Percentiles rank a stretch among this genome's conserved stretches.
These are phyloP conservation scores for Pythium pyrilobum DNA, from an alignment of 352 stramenopile species.

Conservation along the genomic window DNA sequence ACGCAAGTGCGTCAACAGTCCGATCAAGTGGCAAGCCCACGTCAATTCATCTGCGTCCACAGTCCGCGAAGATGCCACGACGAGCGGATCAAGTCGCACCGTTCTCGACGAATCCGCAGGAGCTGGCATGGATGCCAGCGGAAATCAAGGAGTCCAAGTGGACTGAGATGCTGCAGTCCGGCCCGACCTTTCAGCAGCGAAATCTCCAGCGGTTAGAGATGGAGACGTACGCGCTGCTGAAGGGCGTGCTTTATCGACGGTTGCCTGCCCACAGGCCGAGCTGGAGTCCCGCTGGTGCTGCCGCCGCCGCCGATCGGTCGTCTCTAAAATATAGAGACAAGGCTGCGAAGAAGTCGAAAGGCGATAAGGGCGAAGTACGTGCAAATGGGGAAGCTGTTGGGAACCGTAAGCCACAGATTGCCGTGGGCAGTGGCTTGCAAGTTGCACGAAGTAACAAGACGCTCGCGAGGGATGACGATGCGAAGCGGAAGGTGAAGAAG, in stretches of 20 bases:
- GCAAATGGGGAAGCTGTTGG: not conserved
- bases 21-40: not conserved
- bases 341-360: not conserved
- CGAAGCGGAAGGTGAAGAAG: not conserved
- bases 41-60: not conserved
- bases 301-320: too few species aligned
- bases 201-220: conserved; percentile 13
- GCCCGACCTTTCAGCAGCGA: conserved; percentile 12
- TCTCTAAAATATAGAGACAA: not conserved
- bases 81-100: not conserved
- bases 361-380: not conserved
- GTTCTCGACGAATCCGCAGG: not conserved
- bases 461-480: not conserved
- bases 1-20: not conserved
- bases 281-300: too few species aligned
- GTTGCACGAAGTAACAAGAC: not conserved
- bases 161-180: conserved; percentile 20
- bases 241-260: conserved; percentile 2
- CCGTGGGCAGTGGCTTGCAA: conserved; percentile 1
- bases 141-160: conserved; percentile 14
- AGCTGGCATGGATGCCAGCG: conserved; percentile 9
- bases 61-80: conserved; percentile 8
- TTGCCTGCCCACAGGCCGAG: too few species aligned
- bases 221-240: conserved; percentile 18
- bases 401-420: not conserved